Evolutionary conservation across 2,329 filamentous ascomycete genomes (phyloP).

Genomic region (Stemphylium lycopersici): DNA sequence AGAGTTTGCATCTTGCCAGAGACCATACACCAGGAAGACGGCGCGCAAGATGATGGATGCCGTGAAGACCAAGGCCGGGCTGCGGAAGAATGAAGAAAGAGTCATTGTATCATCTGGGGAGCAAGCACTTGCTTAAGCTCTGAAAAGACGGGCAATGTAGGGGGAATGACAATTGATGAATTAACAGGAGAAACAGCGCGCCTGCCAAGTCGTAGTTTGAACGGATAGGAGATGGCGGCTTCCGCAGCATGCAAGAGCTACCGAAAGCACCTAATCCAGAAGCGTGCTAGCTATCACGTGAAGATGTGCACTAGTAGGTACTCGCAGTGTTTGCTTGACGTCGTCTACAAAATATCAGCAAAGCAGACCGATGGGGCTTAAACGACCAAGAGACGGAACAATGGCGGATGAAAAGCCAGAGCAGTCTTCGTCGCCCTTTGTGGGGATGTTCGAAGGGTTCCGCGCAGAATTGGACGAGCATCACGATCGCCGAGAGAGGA

Average conservation of each 20-base stretch:
- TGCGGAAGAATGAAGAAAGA: slow-evolving; percentile 43
- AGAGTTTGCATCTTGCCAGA: slow-evolving; percentile 90
- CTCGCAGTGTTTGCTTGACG: slow-evolving; percentile 30
- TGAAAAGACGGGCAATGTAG: neutral
- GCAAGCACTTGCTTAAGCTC: neutral
- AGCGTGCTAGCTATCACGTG: slow-evolving; percentile 29
- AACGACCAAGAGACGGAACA: slow-evolving; percentile 45
- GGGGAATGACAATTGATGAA: neutral
- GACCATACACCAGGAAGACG: slow-evolving; percentile 80
- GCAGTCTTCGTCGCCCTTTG: slow-evolving; percentile 52
- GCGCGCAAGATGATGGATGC: slow-evolving; percentile 68
- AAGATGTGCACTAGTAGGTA: slow-evolving; percentile 23
- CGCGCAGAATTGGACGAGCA: slow-evolving; percentile 90
- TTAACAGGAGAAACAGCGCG: neutral
- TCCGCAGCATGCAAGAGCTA: slow-evolving; percentile 14
- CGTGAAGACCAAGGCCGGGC: slow-evolving; percentile 49
- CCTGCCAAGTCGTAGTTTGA: neutral
- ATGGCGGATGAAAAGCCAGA: slow-evolving; percentile 44
- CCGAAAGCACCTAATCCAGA: slow-evolving; percentile 28
- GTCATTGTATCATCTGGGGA: slow-evolving; percentile 23
- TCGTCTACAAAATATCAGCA: slow-evolving; percentile 16
- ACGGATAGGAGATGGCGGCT: slow-evolving; percentile 3
- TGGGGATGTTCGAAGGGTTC: slow-evolving; percentile 83
- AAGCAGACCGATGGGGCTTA: slow-evolving; percentile 30
- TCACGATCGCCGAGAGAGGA: slow-evolving; percentile 86